Percentiles rank a stretch among this genome's conserved stretches.
Evolutionary conservation across 495 filamentous ascomycete species (phyloP).

Genomic region (Letharia columbiana): DNA sequence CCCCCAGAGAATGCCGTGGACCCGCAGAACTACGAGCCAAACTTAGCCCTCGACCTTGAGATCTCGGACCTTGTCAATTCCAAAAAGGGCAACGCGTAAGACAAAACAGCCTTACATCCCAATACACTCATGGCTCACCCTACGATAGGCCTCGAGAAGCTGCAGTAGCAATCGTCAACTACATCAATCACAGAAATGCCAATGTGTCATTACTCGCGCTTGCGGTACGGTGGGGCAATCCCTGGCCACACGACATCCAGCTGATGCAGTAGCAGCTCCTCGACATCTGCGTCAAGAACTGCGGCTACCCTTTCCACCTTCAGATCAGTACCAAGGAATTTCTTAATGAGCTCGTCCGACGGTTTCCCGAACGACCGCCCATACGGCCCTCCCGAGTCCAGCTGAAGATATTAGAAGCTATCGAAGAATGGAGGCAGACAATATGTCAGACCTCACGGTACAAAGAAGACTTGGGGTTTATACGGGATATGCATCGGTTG

Average conservation of each 20-base stretch:
- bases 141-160: constrained; percentile 73
- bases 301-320: constrained; percentile 97
- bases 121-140: constrained; percentile 9
- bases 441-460: constrained; percentile 97
- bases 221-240: constrained; percentile 36
- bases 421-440: constrained; percentile 96
- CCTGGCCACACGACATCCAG: background rate
- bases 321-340: constrained; percentile 99
- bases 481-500: constrained; percentile 94
- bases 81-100: constrained; percentile 90
- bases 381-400: constrained; percentile 80
- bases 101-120: background rate
- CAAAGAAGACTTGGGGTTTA: constrained; percentile 93
- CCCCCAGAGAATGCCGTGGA: constrained; percentile 76
- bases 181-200: constrained; percentile 91
- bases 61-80: constrained; percentile 93
- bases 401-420: constrained; percentile 84
- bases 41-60: constrained; percentile 92
- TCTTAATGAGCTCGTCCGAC: constrained; percentile 91
- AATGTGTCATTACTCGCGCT: constrained; percentile 89
- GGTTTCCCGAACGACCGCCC: constrained; percentile 90
- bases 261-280: constrained; percentile 55
- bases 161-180: constrained; percentile 84
- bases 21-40: constrained; percentile 93
- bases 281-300: constrained; percentile 99